Conservation (phyloP, 2,329 filamentous ascomycete genomes). For the Penicillium hordei region DNA sequence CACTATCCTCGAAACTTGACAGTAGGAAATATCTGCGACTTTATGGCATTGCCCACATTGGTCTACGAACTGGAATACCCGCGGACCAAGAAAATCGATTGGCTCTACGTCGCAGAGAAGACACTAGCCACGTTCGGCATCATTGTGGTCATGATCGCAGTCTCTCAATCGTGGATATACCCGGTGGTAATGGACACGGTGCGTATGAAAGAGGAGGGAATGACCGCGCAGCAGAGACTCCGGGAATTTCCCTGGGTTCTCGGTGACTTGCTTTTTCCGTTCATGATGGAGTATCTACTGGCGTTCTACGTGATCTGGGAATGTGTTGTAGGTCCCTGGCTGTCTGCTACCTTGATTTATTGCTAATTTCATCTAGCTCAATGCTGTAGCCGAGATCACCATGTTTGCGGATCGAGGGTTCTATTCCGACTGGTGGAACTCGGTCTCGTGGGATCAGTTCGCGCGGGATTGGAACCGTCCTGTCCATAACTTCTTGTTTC, state of each 20-base stretch:
- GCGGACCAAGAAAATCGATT: constrained; percentile 67
- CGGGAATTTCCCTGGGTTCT: constrained; percentile 71
- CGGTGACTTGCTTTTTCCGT: constrained; percentile 73
- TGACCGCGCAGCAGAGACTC: constrained; percentile 62
- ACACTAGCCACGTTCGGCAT: constrained; percentile 67
- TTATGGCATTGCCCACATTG: constrained; percentile 71
- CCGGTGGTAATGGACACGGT: constrained; percentile 67
- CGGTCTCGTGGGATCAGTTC: constrained; percentile 62
- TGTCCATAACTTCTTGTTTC: constrained; percentile 73
- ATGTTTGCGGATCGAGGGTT: constrained; percentile 75
- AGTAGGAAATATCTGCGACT: constrained; percentile 65
- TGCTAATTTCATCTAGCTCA: constrained; percentile 47
- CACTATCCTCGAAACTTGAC: constrained; percentile 71
- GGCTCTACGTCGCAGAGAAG: constrained; percentile 74
- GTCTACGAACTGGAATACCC: constrained; percentile 79
- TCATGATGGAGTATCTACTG: constrained; percentile 75
- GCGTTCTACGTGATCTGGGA: constrained; percentile 83
- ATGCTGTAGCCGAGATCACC: constrained; percentile 74
- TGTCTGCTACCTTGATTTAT: neutral
- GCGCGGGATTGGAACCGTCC: constrained; percentile 80
- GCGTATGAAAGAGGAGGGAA: constrained; percentile 63
- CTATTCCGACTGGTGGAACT: constrained; percentile 52
- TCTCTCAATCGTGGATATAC: constrained; percentile 75
- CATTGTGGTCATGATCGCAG: constrained; percentile 71
- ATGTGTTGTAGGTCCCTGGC: constrained; percentile 46